Conservation (phyloP, 2,329 filamentous ascomycete genomes). For the Ophiostoma pallidulum region DNA sequence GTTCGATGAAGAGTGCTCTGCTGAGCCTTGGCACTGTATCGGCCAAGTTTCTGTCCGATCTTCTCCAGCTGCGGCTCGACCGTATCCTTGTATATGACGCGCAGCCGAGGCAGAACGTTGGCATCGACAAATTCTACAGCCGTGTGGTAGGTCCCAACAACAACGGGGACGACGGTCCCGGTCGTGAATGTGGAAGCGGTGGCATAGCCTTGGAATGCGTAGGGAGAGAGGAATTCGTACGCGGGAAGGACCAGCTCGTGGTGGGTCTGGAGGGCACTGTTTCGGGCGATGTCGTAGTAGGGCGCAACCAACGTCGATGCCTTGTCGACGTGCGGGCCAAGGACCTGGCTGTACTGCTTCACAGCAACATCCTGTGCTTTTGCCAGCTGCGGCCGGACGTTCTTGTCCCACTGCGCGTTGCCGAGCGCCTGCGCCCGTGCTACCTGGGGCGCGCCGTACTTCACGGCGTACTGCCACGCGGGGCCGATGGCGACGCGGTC, state of each 20-base stretch:
- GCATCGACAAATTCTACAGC: slow-evolving; percentile 62
- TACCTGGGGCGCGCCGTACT: slow-evolving; percentile 66
- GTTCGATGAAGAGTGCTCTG: slow-evolving; percentile 10
- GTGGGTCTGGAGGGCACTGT: slow-evolving; percentile 58
- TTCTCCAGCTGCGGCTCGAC: slow-evolving; percentile 91
- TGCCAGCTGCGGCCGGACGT: slow-evolving; percentile 63
- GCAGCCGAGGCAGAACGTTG: slow-evolving; percentile 71
- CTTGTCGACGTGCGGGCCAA: slow-evolving; percentile 66
- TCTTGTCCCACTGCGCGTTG: slow-evolving; percentile 67
- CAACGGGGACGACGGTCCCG: slow-evolving; percentile 62
- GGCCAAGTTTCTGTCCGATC: slow-evolving; percentile 80
- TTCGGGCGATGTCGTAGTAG: slow-evolving; percentile 59
- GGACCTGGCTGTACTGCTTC: slow-evolving; percentile 56
- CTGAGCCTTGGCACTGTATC: slow-evolving; percentile 47
- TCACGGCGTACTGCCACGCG: slow-evolving; percentile 53
- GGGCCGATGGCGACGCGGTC: slow-evolving; percentile 61
- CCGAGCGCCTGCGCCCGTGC: slow-evolving; percentile 57
- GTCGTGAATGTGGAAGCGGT: slow-evolving; percentile 57
- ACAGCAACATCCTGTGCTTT: slow-evolving; percentile 52
- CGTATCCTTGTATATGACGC: slow-evolving; percentile 76
- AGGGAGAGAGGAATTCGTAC: slow-evolving; percentile 65
- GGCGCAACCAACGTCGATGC: slow-evolving; percentile 51
- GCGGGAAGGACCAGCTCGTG: slow-evolving; percentile 65
- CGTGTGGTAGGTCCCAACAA: slow-evolving; percentile 60
- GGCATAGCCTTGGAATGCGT: slow-evolving; percentile 57